Evolutionary conservation across 2,329 filamentous ascomycete genomes (phyloP).

Genomic region (Basipetospora sp.): DNA sequence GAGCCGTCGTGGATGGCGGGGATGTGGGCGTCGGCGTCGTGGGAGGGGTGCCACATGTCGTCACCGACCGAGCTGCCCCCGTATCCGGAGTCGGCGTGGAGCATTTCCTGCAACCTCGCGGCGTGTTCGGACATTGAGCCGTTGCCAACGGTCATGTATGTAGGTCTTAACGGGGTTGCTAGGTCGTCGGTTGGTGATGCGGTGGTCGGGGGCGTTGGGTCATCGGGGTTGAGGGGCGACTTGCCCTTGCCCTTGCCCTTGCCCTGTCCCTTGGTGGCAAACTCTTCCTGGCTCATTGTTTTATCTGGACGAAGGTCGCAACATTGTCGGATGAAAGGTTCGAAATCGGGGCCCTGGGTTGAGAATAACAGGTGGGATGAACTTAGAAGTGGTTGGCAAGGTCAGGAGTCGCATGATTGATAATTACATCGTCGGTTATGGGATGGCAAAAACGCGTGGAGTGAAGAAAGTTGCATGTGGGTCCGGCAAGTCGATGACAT

Average conservation of each 20-base stretch:
- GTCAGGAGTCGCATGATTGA: conserved; percentile 5
- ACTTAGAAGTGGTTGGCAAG: neutral
- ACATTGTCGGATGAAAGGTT: conserved; percentile 18
- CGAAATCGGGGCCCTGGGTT: too few relatives aligned
- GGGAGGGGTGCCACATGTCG: conserved; percentile 28
- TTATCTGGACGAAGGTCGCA: conserved; percentile 17
- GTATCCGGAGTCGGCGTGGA: conserved; percentile 85
- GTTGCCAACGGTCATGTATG: conserved; percentile 78
- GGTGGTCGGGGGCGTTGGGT: conserved; percentile 13
- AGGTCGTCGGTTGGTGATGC: conserved; percentile 15
- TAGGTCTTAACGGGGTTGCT: conserved; percentile 28
- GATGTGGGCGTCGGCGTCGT: conserved; percentile 11
- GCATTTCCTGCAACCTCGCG: conserved; percentile 60
- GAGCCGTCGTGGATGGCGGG: conserved; percentile 8
- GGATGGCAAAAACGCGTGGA: too few relatives aligned
- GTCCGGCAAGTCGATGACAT: too few relatives aligned
- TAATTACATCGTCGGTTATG: too few relatives aligned
- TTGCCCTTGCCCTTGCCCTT: conserved; percentile 47
- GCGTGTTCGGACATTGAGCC: conserved; percentile 72
- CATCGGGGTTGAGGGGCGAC: conserved; percentile 19
- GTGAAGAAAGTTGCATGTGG: too few relatives aligned
- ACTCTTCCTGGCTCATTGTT: conserved; percentile 49
- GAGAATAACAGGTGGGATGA: too few relatives aligned
- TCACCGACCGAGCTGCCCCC: conserved; percentile 64
- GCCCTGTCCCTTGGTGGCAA: conserved; percentile 38